Conservation (phyloP, 768 basidiomycete genomes). For the Guyanaporus albipodus region DNA sequence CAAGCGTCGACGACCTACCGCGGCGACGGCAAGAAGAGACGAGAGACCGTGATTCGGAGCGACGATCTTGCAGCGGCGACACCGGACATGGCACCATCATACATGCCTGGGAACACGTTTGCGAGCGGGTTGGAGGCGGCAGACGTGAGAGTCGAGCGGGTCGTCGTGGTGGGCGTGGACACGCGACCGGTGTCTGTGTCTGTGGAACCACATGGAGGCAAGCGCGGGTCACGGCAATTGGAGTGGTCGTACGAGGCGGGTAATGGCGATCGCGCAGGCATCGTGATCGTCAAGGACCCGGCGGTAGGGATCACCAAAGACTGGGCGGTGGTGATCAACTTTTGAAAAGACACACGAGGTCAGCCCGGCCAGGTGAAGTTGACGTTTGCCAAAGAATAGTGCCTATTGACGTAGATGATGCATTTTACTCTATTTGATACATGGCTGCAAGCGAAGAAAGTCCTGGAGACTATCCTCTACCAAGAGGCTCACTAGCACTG, state of each 20-base stretch:
- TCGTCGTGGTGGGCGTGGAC: conserved; percentile 73
- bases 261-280: conserved; percentile 52
- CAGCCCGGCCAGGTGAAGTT: too few species aligned
- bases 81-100: conserved; percentile 43
- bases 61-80: conserved; percentile 58
- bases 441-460: too few species aligned
- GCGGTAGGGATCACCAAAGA: conserved; percentile 52
- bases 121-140: conserved; percentile 52
- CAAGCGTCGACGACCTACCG: conserved; percentile 44
- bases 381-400: neutral
- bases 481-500: too few species aligned
- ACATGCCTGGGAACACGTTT: conserved; percentile 60
- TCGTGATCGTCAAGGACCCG: conserved; percentile 76
- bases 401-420: neutral
- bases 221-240: conserved; percentile 38
- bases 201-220: conserved; percentile 43
- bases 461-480: neutral
- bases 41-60: conserved; percentile 45
- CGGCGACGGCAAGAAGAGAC: conserved; percentile 13
- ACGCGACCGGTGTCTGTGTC: conserved; percentile 52
- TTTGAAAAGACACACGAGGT: conserved; percentile 16
- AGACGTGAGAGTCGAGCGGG: conserved; percentile 71
- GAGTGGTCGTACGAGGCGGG: conserved; percentile 69
- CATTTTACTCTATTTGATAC: neutral
- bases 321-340: conserved; percentile 52